Conservation (phyloP, 768 basidiomycete species). For the Daedaleopsis nitida region DNA sequence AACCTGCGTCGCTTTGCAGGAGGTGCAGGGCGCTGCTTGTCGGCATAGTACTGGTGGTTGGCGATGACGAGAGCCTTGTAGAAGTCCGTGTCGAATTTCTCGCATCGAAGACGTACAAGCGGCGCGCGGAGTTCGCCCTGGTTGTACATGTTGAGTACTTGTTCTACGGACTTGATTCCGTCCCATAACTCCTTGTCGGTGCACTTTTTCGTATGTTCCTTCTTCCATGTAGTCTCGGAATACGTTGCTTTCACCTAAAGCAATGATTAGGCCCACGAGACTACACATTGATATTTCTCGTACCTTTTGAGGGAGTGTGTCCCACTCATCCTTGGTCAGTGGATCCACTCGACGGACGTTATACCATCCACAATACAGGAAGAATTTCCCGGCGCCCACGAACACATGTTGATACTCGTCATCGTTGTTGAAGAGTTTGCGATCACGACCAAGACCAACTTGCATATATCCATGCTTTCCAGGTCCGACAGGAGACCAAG, state of each 20-base stretch:
- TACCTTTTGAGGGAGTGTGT: conserved; percentile 42
- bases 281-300: conserved; percentile 9
- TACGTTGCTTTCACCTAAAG: conserved; percentile 31
- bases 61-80: conserved; percentile 21
- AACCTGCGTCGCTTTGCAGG: conserved; percentile 10
- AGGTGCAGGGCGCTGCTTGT: conserved; percentile 5
- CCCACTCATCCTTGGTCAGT: conserved; percentile 50
- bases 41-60: conserved; percentile 14
- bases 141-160: conserved; percentile 47
- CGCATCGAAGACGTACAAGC: conserved; percentile 50
- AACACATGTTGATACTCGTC: conserved; percentile 48
- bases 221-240: conserved; percentile 36
- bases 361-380: conserved; percentile 51
- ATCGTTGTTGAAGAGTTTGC: conserved; percentile 38
- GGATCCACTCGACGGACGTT: conserved; percentile 40
- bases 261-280: not conserved
- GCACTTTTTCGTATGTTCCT: conserved; percentile 39
- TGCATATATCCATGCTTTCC: conserved; percentile 59
- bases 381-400: conserved; percentile 42
- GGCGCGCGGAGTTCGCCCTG: conserved; percentile 45
- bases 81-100: conserved; percentile 46
- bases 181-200: not conserved
- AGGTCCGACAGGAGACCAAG: conserved; percentile 52
- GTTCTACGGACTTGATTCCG: conserved; percentile 29
- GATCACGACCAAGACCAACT: conserved; percentile 50